A percentile compares a stretch with the other conserved stretches of the same genome.
Conservation (phyloP, 306 rosid genomes). For the Cucurbita argyrosperma region DNA sequence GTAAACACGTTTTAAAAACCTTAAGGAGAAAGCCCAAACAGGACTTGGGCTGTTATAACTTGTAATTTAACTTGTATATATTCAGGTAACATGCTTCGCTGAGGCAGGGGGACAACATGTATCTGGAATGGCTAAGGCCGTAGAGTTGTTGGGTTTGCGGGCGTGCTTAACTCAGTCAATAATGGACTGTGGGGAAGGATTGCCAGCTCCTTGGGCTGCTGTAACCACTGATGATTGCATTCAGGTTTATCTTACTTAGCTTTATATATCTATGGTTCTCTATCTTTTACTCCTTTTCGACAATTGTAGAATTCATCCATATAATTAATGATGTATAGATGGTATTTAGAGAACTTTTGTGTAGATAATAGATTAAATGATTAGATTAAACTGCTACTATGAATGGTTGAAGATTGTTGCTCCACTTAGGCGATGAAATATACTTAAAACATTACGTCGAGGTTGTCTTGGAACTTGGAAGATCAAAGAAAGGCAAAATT, state of each 20-base stretch:
- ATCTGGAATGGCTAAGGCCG: constrained; percentile 66
- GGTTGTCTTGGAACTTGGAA: background rate
- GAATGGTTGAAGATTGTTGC: background rate
- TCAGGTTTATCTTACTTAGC: constrained; percentile 21
- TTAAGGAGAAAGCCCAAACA: no score
- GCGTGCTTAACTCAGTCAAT: constrained; percentile 68
- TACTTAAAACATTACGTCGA: background rate
- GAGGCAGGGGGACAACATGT: constrained; percentile 92
- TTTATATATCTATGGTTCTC: background rate
- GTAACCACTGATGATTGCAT: constrained; percentile 47
- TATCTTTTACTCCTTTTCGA: background rate
- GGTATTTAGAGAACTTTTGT: background rate
- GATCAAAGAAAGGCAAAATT: background rate
- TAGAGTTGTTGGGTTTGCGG: constrained; percentile 51
- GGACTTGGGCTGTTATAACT: background rate
- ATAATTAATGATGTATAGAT: background rate
- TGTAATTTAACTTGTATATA: background rate
- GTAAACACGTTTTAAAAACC: no score
- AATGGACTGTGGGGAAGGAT: constrained; percentile 70
- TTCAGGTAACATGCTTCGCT: constrained; percentile 82
- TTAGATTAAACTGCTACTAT: background rate
- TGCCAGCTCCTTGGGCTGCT: constrained; percentile 53
- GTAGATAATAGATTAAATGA: background rate
- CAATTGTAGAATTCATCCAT: background rate
- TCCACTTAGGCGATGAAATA: no score